These are phyloP conservation scores for Fusarium sp. DNA, from an alignment of 2,329 filamentous ascomycete species.

Conservation along the genomic window DNA sequence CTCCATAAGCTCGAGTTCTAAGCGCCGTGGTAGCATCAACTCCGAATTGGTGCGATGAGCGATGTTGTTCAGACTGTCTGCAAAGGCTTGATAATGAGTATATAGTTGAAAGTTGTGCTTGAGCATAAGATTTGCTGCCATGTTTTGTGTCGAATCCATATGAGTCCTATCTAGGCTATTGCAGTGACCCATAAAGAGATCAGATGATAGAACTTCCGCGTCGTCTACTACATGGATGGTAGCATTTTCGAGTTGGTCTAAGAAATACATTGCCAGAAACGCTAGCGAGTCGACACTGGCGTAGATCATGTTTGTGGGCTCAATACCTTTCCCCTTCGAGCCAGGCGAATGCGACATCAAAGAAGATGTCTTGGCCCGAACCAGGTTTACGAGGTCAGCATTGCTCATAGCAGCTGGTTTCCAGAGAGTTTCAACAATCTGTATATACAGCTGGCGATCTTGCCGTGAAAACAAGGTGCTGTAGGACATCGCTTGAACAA, in stretches of 20 bases:
- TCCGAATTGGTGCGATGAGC: slow-evolving; percentile 52
- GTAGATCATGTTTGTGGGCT: slow-evolving; percentile 48
- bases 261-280: slow-evolving; percentile 58
- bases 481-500: slow-evolving; percentile 61
- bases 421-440: slow-evolving; percentile 62
- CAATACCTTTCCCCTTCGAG: slow-evolving; percentile 58
- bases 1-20: slow-evolving; percentile 64
- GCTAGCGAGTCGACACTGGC: slow-evolving; percentile 54
- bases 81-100: slow-evolving; percentile 47
- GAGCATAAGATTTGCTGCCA: slow-evolving; percentile 54
- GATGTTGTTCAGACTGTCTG: slow-evolving; percentile 51
- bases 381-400: slow-evolving; percentile 46
- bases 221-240: slow-evolving; percentile 49
- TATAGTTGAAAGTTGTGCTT: slow-evolving; percentile 53
- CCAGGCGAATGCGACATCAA: slow-evolving; percentile 41
- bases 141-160: slow-evolving; percentile 49
- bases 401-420: slow-evolving; percentile 54
- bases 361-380: slow-evolving; percentile 38
- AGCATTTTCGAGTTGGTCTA: slow-evolving; percentile 64
- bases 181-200: slow-evolving; percentile 57
- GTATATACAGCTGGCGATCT: slow-evolving; percentile 55
- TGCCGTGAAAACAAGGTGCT: slow-evolving; percentile 52
- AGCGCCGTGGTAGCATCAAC: slow-evolving; percentile 55
- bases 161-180: slow-evolving; percentile 41
- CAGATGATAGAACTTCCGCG: slow-evolving; percentile 54